These are phyloP conservation scores for Homolaphlyctis polyrhiza DNA, from an alignment of 371 early-diverging fungal species.

Conservation along the genomic window DNA sequence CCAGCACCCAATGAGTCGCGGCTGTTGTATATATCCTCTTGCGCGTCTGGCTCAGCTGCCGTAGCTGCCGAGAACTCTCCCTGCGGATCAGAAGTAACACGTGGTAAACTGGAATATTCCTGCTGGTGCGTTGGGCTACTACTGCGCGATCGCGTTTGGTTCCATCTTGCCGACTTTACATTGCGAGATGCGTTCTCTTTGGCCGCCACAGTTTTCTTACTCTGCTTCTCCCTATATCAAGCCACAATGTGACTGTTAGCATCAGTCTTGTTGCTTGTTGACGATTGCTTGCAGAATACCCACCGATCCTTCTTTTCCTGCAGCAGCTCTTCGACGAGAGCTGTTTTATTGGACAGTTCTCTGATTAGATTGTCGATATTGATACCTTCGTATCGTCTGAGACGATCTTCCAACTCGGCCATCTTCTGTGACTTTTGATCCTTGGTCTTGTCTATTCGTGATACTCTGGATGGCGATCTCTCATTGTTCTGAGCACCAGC, in stretches of 20 bases:
- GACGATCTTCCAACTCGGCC: constrained; percentile 22
- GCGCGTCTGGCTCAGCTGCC: too few species aligned
- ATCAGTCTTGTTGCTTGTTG: too few species aligned
- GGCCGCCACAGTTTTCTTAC: neutral
- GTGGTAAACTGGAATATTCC: neutral
- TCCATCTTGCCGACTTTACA: neutral
- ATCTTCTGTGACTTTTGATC: constrained; percentile 3
- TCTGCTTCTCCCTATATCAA: too few species aligned
- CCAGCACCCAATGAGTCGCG: too few species aligned
- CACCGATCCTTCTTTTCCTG: constrained; percentile 22
- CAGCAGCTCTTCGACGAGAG: constrained; percentile 31
- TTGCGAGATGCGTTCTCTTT: neutral
- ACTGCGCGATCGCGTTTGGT: neutral
- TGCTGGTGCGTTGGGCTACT: neutral
- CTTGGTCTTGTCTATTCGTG: neutral
- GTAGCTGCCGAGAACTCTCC: too few species aligned
- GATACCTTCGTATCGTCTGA: constrained; percentile 32
- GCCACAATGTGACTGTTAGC: too few species aligned
- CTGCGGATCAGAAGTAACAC: too few species aligned
- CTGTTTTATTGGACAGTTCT: constrained; percentile 38
- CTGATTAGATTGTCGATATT: constrained; percentile 30
- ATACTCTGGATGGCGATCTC: neutral
- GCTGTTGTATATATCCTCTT: too few species aligned
- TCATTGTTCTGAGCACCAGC: neutral
- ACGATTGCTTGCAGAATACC: neutral